Percentiles rank a stretch among this genome's conserved stretches.
Conservation (phyloP, 2,329 filamentous ascomycete genomes). For the Diaporthe australafricana region DNA sequence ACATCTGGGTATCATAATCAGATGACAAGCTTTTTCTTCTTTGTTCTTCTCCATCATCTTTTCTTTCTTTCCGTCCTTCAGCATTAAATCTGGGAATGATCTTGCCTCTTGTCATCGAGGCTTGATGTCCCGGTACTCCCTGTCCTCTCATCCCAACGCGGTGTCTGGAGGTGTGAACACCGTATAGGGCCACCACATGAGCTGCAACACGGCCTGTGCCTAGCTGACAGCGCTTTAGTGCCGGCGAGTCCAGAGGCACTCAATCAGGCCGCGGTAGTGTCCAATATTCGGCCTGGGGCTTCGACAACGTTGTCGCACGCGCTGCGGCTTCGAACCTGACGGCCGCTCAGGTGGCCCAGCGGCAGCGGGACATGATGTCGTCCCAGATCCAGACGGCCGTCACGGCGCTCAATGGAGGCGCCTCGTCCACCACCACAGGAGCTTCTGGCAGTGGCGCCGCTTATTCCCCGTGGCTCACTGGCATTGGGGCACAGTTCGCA, state of each 20-base stretch:
- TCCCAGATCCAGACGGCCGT: neutral
- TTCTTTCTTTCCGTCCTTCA: too few species aligned
- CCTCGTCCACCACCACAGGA: neutral
- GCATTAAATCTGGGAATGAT: too few species aligned
- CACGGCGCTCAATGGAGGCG: neutral
- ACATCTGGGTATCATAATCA: neutral
- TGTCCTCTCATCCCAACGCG: neutral
- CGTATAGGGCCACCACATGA: neutral
- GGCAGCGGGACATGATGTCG: neutral
- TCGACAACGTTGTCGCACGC: neutral
- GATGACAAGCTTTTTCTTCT: neutral
- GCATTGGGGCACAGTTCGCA: neutral
- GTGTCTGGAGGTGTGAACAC: neutral
- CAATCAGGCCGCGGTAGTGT: neutral
- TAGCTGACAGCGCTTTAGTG: neutral
- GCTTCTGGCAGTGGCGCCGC: too few species aligned
- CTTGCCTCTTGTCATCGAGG: neutral
- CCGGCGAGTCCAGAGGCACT: neutral
- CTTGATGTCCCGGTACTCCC: too few species aligned
- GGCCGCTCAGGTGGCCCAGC: neutral
- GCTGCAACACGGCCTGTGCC: neutral
- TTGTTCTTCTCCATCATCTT: too few species aligned
- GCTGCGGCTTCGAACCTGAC: neutral
- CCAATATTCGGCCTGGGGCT: neutral
- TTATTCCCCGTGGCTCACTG: neutral